Evolutionary conservation across 129 eudicot species (phyloP).

Genomic region (Flaveria ramosissima): DNA sequence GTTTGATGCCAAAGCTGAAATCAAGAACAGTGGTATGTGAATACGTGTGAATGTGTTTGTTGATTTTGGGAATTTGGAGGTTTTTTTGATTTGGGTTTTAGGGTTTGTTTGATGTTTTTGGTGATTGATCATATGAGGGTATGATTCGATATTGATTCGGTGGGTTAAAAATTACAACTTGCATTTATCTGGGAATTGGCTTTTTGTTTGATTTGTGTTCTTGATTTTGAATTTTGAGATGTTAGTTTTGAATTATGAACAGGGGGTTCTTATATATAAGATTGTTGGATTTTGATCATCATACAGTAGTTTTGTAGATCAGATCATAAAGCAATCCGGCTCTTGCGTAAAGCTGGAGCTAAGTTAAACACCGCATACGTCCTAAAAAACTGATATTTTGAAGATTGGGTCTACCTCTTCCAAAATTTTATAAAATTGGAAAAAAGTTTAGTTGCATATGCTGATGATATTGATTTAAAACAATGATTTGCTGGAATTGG

Average conservation of each 20-base stretch:
- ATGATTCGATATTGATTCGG: too few relatives aligned
- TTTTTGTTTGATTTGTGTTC: conserved; percentile 11
- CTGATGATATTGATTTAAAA: neutral
- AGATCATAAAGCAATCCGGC: too few relatives aligned
- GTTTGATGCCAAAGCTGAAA: conserved; percentile 61
- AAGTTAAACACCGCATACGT: too few relatives aligned
- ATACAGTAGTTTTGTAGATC: neutral
- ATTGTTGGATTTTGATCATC: neutral
- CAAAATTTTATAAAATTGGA: neutral
- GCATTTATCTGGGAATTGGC: too few relatives aligned
- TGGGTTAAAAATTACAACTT: too few relatives aligned
- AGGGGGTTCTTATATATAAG: conserved; percentile 8
- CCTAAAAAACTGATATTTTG: conserved; percentile 7
- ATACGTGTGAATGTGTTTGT: neutral
- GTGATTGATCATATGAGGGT: neutral
- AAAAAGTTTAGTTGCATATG: neutral
- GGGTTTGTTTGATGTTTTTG: conserved; percentile 1
- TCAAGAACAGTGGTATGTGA: conserved; percentile 61
- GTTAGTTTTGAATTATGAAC: neutral
- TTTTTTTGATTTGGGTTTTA: neutral
- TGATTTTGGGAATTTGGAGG: neutral
- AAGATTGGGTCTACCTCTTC: conserved; percentile 29
- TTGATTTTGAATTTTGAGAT: neutral
- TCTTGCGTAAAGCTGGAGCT: too few relatives aligned
- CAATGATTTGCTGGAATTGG: conserved; percentile 25